Evolutionary conservation across 2,329 filamentous ascomycete genomes (phyloP), one percentile per base, ranked within the genome.

Genomic region (Beauveria australis): DNA sequence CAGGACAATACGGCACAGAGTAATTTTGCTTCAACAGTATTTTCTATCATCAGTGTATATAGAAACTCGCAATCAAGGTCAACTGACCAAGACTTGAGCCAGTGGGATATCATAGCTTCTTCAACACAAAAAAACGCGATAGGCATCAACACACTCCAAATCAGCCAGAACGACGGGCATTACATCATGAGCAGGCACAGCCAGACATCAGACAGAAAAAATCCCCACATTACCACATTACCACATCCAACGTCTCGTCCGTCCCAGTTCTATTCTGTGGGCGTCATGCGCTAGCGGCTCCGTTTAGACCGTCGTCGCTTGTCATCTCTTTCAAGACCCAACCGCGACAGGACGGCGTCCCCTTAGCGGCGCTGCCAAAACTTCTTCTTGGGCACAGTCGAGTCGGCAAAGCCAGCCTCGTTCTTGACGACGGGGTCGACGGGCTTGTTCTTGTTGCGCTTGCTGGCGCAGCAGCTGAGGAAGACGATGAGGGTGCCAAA

Each of bases 381-480:
- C 46, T 53, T 51, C 28, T 47, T 52, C 46, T 53, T 52, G 30
- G 56, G 57, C 9, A 55, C 57, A n/a, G 52, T 53, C 12, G 52
- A 48, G 24, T 52, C 58, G 8, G 66, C 67, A 19, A 68, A 67
- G 58, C 69, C 68, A 53, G 68, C 66, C 52, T 70, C 68, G 59
- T 67, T 65, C 65, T 69, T 70, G 24, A 28, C 16, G n/a, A 61
- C 46, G 5, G 60, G 60, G 26, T 59, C 61, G 33, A 37, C 33
- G 58, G 64, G 59, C 43, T 61, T 55, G 58, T 71, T 71, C 65
- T 71, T 71, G 63, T 72, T 72, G 65, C 74, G 66, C n/a, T 81
- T 74, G 9, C 77, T 75, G 59, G 78, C 78, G 73, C 80, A 86
- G 78, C 84, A 88, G 7, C 82, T 83, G 65, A 87, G 75, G 66